These are phyloP conservation scores for Globisporangium echinulatum DNA, from an alignment of 352 stramenopile species.

Conservation along the genomic window DNA sequence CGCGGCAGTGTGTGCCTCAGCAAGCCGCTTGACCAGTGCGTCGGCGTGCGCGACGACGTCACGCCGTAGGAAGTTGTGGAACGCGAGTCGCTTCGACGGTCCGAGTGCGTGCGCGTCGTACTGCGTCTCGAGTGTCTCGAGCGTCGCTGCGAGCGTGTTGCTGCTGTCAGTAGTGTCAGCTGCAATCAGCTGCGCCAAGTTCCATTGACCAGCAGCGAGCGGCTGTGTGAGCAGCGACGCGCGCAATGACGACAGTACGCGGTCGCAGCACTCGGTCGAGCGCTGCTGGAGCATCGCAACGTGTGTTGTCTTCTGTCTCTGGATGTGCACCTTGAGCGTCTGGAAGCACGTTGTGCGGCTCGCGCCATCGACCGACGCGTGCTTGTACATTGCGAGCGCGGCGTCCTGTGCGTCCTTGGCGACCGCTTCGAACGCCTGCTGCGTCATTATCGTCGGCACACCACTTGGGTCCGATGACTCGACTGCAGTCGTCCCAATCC, in stretches of 20 bases:
- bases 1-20: conserved; percentile 16
- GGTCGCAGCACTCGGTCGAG: conserved; percentile 47
- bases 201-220: conserved; percentile 37
- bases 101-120: conserved; percentile 60
- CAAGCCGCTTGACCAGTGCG: conserved; percentile 34
- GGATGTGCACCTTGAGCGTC: conserved; percentile 68
- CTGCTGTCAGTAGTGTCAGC: neutral
- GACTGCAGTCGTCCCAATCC: conserved; percentile 29
- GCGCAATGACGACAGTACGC: conserved; percentile 32
- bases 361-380: conserved; percentile 57
- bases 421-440: conserved; percentile 65
- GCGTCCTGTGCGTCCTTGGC: conserved; percentile 74
- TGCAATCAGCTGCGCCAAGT: conserved; percentile 11
- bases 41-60: conserved; percentile 53
- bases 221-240: conserved; percentile 32
- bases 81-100: conserved; percentile 57
- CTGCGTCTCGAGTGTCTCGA: conserved; percentile 39
- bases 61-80: conserved; percentile 60
- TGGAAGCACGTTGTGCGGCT: conserved; percentile 60
- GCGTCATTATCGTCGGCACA: conserved; percentile 26
- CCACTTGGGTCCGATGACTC: conserved; percentile 16
- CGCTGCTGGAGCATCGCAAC: conserved; percentile 54
- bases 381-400: conserved; percentile 60
- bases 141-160: conserved; percentile 24
- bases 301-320: conserved; percentile 39